Conservation (phyloP, 2,329 filamentous ascomycete genomes). For the Hypoxylon sp. region DNA sequence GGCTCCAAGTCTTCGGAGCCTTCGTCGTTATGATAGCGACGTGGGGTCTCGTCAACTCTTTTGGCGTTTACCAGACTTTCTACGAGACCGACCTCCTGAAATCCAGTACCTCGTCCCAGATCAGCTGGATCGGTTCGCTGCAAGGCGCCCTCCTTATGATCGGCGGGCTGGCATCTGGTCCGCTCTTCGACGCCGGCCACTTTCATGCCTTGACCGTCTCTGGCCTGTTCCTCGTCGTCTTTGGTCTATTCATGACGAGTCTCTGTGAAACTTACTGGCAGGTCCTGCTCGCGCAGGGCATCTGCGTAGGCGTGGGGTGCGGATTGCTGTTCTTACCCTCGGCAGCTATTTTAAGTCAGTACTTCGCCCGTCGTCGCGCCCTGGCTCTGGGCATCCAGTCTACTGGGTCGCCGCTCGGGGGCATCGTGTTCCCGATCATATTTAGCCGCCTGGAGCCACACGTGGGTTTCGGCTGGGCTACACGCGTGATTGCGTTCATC, state of each 20-base stretch:
- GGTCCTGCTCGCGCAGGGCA: slow-evolving; percentile 48
- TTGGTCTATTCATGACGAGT: slow-evolving; percentile 58
- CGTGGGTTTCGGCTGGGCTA: slow-evolving; percentile 67
- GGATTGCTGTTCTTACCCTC: slow-evolving; percentile 47
- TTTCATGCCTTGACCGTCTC: slow-evolving; percentile 47
- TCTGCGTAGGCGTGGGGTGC: slow-evolving; percentile 46
- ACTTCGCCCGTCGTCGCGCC: slow-evolving; percentile 51
- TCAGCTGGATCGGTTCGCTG: slow-evolving; percentile 54
- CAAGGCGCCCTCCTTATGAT: slow-evolving; percentile 54
- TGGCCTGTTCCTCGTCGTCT: slow-evolving; percentile 48
- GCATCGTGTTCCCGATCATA: slow-evolving; percentile 61
- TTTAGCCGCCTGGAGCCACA: slow-evolving; percentile 58
- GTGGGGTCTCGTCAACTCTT: slow-evolving; percentile 56
- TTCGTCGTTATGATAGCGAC: slow-evolving; percentile 57
- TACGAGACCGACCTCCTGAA: slow-evolving; percentile 43
- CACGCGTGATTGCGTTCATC: slow-evolving; percentile 60
- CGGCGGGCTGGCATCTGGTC: slow-evolving; percentile 54
- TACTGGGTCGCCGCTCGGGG: slow-evolving; percentile 49
- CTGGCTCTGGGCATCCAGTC: slow-evolving; percentile 46
- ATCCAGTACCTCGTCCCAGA: slow-evolving; percentile 45
- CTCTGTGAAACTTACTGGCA: slow-evolving; percentile 58
- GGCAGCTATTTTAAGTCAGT: slow-evolving; percentile 49
- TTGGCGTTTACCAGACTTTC: slow-evolving; percentile 53
- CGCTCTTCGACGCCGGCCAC: slow-evolving; percentile 55
- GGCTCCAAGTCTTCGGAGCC: slow-evolving; percentile 59